Conservation (phyloP, 352 stramenopile species). For the Globisporangium middletonii region DNA sequence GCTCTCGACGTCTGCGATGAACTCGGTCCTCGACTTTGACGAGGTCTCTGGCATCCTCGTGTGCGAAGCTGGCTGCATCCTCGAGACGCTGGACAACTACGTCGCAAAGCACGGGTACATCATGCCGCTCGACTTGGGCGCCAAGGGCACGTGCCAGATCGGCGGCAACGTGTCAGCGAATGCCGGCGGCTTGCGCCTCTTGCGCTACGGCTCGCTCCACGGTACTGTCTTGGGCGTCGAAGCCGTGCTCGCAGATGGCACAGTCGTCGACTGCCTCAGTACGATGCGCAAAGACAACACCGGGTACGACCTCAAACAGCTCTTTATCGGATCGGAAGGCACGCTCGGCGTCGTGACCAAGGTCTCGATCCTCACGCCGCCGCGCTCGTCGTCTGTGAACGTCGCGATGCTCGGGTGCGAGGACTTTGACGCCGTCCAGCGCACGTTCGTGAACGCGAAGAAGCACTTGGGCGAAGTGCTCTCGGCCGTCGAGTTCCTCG, state of each 20-base stretch:
- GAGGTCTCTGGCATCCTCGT: constrained; percentile 73
- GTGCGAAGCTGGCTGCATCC: constrained; percentile 90
- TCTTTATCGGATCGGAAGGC: constrained; percentile 96
- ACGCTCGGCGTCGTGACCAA: constrained; percentile 95
- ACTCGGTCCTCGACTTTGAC: constrained; percentile 91
- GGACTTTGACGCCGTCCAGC: constrained; percentile 81
- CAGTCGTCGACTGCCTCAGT: constrained; percentile 87
- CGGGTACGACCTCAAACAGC: constrained; percentile 95
- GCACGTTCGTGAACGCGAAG: constrained; percentile 81
- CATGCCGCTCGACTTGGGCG: constrained; percentile 95
- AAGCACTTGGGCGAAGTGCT: constrained; percentile 91
- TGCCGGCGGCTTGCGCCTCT: constrained; percentile 91
- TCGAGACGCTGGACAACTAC: constrained; percentile 91
- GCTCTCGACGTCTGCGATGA: constrained; percentile 90
- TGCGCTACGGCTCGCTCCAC: constrained; percentile 94
- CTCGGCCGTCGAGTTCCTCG: constrained; percentile 95
- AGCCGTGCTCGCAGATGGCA: constrained; percentile 91
- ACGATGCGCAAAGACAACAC: constrained; percentile 97
- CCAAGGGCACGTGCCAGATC: constrained; percentile 97
- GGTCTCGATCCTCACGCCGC: constrained; percentile 78
- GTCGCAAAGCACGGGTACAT: constrained; percentile 83
- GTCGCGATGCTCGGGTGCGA: constrained; percentile 90
- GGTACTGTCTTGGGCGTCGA: constrained; percentile 93
- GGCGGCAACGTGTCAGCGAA: constrained; percentile 96
- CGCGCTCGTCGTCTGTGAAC: constrained; percentile 65